A percentile compares a stretch with the other conserved stretches of the same genome.
Evolutionary conservation across 176 grass and related monocot genomes (phyloP).

Genomic region (Bothriochloa decipiens): DNA sequence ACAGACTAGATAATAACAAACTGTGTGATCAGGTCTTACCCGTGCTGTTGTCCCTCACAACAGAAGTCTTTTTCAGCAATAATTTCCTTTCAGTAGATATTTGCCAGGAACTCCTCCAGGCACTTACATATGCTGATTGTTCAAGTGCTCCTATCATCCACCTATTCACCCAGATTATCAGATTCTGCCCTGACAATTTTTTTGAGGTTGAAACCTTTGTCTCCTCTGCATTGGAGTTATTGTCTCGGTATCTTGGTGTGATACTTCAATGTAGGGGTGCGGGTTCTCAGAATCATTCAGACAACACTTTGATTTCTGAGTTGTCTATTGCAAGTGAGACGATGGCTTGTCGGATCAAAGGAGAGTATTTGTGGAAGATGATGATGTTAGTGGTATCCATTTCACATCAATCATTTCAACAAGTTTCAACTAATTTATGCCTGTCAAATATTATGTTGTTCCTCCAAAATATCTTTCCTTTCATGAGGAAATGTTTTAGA

Average conservation of each 20-base stretch:
- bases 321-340: constrained; percentile 65
- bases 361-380: constrained; percentile 81
- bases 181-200: constrained; percentile 75
- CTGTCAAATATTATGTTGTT: constrained; percentile 81
- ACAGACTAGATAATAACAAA: constrained; percentile 54
- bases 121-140: constrained; percentile 72
- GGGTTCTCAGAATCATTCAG: constrained; percentile 50
- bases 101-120: constrained; percentile 82
- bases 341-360: constrained; percentile 62
- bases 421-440: constrained; percentile 59
- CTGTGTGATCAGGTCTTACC: constrained; percentile 60
- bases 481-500: constrained; percentile 76
- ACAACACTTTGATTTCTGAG: constrained; percentile 66
- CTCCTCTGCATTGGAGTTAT: constrained; percentile 67
- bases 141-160: constrained; percentile 55
- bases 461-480: constrained; percentile 74
- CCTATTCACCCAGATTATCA: constrained; percentile 77
- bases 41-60: constrained; percentile 69
- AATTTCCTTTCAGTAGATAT: constrained; percentile 65
- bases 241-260: constrained; percentile 57
- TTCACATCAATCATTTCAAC: constrained; percentile 62
- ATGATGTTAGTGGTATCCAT: constrained; percentile 67
- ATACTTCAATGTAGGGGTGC: constrained; percentile 62
- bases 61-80: constrained; percentile 75
- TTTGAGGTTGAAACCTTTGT: constrained; percentile 77